Conservation (phyloP, 345 rosid genomes). For the Camelina sativa region DNA sequence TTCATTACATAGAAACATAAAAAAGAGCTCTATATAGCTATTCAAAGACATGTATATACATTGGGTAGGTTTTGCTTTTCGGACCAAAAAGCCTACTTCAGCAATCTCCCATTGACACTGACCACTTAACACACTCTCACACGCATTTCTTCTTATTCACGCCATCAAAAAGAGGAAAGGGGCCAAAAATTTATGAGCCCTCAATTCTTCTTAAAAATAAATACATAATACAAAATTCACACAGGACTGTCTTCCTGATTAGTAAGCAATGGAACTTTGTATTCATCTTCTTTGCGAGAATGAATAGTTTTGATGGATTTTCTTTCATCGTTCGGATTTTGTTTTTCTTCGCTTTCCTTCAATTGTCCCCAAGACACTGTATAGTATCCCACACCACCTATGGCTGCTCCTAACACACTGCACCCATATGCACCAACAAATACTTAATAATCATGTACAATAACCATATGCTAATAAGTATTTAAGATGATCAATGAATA, state of each 20-base stretch:
- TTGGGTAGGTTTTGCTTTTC: slow-evolving; percentile 35
- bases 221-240: slow-evolving; percentile 27
- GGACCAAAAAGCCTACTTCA: slow-evolving; percentile 49
- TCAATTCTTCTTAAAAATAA: slow-evolving; percentile 3
- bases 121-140: slow-evolving; percentile 31
- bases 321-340: slow-evolving; percentile 28
- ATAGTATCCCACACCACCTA: slow-evolving; percentile 67
- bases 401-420: slow-evolving; percentile 72
- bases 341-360: slow-evolving; percentile 51
- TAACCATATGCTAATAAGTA: background rate
- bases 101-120: slow-evolving; percentile 34
- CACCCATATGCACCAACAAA: slow-evolving; percentile 40
- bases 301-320: slow-evolving; percentile 36
- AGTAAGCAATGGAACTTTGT: slow-evolving; percentile 57
- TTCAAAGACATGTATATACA: slow-evolving; percentile 29
- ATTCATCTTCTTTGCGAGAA: slow-evolving; percentile 35
- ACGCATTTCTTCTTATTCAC: slow-evolving; percentile 35
- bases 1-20: slow-evolving; percentile 11
- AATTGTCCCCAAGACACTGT: slow-evolving; percentile 65
- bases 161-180: slow-evolving; percentile 25
- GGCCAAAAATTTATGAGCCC: slow-evolving; percentile 30
- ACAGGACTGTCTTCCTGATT: slow-evolving; percentile 49
- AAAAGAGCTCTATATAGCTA: slow-evolving; percentile 14
- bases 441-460: slow-evolving; percentile 9
- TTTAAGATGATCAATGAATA: background rate